These are phyloP conservation scores for Yarrowia porcina DNA, from an alignment of 805 yeast genomes.

Conservation along the genomic window DNA sequence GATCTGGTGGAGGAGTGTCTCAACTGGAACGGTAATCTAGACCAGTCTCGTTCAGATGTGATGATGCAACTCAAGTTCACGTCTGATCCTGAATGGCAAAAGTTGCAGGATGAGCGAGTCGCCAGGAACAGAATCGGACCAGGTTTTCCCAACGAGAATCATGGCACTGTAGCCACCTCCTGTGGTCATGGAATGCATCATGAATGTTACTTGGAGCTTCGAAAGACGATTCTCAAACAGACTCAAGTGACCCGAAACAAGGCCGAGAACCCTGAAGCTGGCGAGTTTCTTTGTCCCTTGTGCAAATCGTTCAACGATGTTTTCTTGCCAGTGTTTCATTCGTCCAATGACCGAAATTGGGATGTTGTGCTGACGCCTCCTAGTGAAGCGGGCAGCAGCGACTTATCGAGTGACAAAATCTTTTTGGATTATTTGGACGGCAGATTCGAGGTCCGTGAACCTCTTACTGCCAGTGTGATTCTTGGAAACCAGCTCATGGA, in stretches of 20 bases:
- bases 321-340: conserved; percentile 73
- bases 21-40: conserved; percentile 48
- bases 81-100: conserved; percentile 39
- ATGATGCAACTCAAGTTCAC: conserved; percentile 16
- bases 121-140: conserved; percentile 58
- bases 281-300: conserved; percentile 83
- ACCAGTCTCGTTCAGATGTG: conserved; percentile 28
- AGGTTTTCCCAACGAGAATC: conserved; percentile 50
- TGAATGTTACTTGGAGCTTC: conserved; percentile 65
- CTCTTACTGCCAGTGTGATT: background rate
- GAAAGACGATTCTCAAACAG: conserved; percentile 53
- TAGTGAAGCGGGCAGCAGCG: background rate
- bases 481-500: conserved; percentile 4
- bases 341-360: conserved; percentile 42
- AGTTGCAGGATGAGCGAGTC: conserved; percentile 41
- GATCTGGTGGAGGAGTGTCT: conserved; percentile 68
- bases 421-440: conserved; percentile 12
- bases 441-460: background rate
- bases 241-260: conserved; percentile 76
- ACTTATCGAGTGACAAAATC: background rate
- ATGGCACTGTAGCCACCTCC: conserved; percentile 50
- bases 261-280: conserved; percentile 67
- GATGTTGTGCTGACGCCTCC: conserved; percentile 22
- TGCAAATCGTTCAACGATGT: conserved; percentile 84
- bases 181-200: conserved; percentile 96